A percentile compares a stretch with the other conserved stretches of the same genome.
phyloP scores from a whole-genome alignment of 805 yeast genomes.

The Saccharomycopsis olivae region DNA sequence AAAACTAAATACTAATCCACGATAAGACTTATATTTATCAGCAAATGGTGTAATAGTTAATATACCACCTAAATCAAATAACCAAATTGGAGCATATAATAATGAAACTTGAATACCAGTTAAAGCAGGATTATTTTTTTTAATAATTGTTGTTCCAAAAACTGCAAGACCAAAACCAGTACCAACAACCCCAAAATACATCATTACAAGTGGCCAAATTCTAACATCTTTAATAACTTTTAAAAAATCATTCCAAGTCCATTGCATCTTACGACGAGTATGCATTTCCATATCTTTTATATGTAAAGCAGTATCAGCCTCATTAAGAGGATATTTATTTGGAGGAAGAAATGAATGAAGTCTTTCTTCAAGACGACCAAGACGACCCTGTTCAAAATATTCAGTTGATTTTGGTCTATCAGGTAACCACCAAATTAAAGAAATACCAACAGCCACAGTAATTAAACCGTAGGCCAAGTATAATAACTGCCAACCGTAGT shows the following conservation, averaged over 20 bases:
- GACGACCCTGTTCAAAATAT: slow-evolving; percentile 2
- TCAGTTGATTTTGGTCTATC: slow-evolving; percentile 45
- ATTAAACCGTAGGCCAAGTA: slow-evolving; percentile 66
- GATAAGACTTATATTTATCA: slow-evolving; percentile 47
- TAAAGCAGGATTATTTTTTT: slow-evolving; percentile 49
- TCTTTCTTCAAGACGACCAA: slow-evolving; percentile 14
- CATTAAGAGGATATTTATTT: slow-evolving; percentile 37
- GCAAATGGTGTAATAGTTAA: slow-evolving; percentile 69
- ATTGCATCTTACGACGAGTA: slow-evolving; percentile 32
- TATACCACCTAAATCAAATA: slow-evolving; percentile 72
- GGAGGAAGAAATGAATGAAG: slow-evolving; percentile 18
- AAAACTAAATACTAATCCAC: slow-evolving; percentile 53
- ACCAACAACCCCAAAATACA: slow-evolving; percentile 92
- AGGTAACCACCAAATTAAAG: slow-evolving; percentile 76
- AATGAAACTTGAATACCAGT: slow-evolving; percentile 62
- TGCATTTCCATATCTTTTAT: slow-evolving; percentile 47
- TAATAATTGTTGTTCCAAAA: slow-evolving; percentile 71
- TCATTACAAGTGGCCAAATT: slow-evolving; percentile 70
- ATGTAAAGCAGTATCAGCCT: slow-evolving; percentile 45
- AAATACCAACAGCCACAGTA: slow-evolving; percentile 53
- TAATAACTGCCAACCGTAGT: slow-evolving; percentile 82
- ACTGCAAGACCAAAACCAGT: slow-evolving; percentile 83
- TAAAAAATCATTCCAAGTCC: slow-evolving; percentile 52
- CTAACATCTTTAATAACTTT: slow-evolving; percentile 50
- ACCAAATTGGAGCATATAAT: slow-evolving; percentile 84